These are phyloP conservation scores for Crithidia thermophila DNA, from an alignment of 208 protist genomes.

Conservation along the genomic window DNA sequence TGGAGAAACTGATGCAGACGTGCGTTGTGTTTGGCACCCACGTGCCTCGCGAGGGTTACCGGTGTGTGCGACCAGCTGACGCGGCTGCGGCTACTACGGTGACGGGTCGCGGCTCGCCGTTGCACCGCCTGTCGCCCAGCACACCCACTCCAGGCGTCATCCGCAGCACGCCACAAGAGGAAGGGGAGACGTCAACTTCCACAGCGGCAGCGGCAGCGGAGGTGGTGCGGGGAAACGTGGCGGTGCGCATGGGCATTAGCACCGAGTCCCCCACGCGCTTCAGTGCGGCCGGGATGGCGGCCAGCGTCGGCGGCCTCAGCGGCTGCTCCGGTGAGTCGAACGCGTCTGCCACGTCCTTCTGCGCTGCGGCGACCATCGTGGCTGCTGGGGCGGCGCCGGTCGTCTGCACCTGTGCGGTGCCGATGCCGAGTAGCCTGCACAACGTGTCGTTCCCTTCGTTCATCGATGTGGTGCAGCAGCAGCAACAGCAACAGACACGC, in stretches of 20 bases:
- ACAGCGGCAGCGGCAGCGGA: too few relatives aligned
- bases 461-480: too few relatives aligned
- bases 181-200: too few relatives aligned
- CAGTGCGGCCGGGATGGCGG: too few relatives aligned
- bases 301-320: too few relatives aligned
- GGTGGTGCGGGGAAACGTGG: neutral
- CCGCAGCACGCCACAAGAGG: too few relatives aligned
- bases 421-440: neutral
- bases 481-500: neutral
- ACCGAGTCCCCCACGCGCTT: neutral
- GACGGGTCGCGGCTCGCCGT: neutral
- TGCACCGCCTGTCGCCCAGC: neutral
- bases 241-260: neutral
- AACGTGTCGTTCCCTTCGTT: neutral
- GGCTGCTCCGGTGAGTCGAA: neutral
- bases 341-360: neutral
- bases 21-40: slow-evolving; percentile 29
- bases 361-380: neutral
- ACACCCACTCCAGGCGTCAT: too few relatives aligned
- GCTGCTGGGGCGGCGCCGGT: neutral
- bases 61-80: slow-evolving; percentile 11
- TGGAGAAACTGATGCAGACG: slow-evolving; percentile 16
- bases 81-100: neutral
- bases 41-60: slow-evolving; percentile 15
- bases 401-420: slow-evolving; percentile 19